Evolutionary conservation across 2,329 filamentous ascomycete species (phyloP).

Genomic region (Rosellinia necatrix): DNA sequence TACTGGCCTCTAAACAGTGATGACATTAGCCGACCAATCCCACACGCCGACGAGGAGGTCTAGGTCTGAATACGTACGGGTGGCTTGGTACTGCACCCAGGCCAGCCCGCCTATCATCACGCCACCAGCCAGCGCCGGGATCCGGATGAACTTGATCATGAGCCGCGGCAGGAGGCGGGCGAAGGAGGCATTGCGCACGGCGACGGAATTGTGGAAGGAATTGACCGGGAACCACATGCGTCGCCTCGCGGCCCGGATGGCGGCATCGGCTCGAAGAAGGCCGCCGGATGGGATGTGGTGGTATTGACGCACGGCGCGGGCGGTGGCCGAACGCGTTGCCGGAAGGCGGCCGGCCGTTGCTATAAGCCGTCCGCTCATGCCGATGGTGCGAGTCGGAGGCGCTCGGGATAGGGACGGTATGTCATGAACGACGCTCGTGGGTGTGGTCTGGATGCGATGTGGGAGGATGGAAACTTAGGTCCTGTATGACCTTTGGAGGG

Average conservation of each 20-base stretch:
- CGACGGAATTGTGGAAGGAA: slow-evolving; percentile 79
- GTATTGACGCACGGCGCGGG: slow-evolving; percentile 63
- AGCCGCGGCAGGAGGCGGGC: slow-evolving; percentile 77
- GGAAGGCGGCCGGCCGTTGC: slow-evolving; percentile 42
- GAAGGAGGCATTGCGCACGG: slow-evolving; percentile 67
- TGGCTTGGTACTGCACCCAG: slow-evolving; percentile 95
- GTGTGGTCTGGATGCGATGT: background rate
- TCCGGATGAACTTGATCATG: slow-evolving; percentile 82
- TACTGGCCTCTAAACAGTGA: slow-evolving; percentile 50
- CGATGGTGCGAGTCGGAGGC: slow-evolving; percentile 41
- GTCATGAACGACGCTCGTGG: slow-evolving; percentile 33
- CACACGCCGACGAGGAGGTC: background rate
- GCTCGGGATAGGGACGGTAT: slow-evolving; percentile 25
- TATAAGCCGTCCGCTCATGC: slow-evolving; percentile 45
- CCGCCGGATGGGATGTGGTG: slow-evolving; percentile 71
- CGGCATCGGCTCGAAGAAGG: slow-evolving; percentile 68
- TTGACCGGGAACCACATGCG: slow-evolving; percentile 81
- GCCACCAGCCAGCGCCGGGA: slow-evolving; percentile 91
- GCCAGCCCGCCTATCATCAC: slow-evolving; percentile 84
- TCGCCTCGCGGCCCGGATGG: slow-evolving; percentile 63
- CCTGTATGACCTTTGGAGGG: no score
- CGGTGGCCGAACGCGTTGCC: slow-evolving; percentile 37
- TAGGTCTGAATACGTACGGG: slow-evolving; percentile 63
- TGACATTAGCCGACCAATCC: slow-evolving; percentile 9
- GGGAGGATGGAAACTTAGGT: no score